These are phyloP conservation scores for Pelargonium australe DNA, from an alignment of 441 rosid genomes.

Conservation along the genomic window DNA sequence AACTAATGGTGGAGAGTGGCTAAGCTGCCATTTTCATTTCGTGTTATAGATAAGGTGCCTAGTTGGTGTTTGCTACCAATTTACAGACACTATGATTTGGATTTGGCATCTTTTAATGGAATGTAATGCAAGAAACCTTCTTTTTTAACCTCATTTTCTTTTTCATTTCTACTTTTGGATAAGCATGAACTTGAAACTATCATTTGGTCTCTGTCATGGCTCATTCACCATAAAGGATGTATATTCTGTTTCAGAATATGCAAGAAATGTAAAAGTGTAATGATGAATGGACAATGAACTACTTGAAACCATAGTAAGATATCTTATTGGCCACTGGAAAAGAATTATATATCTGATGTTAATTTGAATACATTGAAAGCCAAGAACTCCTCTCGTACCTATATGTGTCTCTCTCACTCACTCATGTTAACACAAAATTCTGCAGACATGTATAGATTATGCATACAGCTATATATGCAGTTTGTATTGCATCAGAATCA, in stretches of 20 bases:
- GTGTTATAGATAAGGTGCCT: not conserved
- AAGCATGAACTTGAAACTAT: conserved; percentile 11
- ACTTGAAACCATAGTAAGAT: not conserved
- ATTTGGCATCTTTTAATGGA: not conserved
- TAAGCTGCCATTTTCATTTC: not conserved
- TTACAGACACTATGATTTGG: conserved; percentile 1
- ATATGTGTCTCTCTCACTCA: not conserved
- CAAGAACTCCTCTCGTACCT: conserved; percentile 10
- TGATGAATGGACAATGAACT: no score
- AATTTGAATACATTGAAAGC: not conserved
- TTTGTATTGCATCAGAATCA: conserved; percentile 4
- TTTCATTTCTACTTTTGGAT: conserved; percentile 19
- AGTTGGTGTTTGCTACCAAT: not conserved
- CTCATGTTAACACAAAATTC: conserved; percentile 3
- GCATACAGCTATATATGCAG: conserved; percentile 17
- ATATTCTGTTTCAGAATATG: no score
- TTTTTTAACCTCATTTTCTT: conserved; percentile 8
- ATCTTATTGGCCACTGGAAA: not conserved
- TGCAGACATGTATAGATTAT: conserved; percentile 12
- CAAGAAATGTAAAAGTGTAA: no score
- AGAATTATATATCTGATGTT: not conserved
- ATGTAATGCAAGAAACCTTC: not conserved
- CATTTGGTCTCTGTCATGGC: conserved; percentile 5
- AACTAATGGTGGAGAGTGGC: conserved; percentile 19
- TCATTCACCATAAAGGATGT: no score